phyloP scores from a whole-genome alignment of 1,139 yeast genomes.

The Saccharomyces hybrid region DNA sequence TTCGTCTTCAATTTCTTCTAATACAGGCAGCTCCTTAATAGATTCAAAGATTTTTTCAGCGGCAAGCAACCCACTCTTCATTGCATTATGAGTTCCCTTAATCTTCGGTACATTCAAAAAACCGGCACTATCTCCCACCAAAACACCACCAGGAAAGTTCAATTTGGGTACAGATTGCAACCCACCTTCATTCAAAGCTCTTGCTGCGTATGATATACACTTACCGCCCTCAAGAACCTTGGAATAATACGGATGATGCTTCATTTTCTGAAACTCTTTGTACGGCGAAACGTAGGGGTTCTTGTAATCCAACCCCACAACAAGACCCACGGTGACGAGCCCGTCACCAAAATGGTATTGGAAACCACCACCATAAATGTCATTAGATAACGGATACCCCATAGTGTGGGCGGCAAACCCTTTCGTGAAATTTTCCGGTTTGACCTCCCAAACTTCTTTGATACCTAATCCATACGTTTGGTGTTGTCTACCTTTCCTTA shows the following conservation, averaged over 20 bases:
- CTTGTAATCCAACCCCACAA: constrained; percentile 83
- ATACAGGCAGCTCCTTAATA: constrained; percentile 41
- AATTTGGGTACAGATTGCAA: constrained; percentile 83
- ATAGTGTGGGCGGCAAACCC: constrained; percentile 81
- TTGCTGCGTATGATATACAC: constrained; percentile 88
- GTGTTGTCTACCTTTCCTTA: constrained; percentile 58
- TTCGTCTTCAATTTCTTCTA: constrained; percentile 34
- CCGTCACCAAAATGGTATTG: constrained; percentile 96
- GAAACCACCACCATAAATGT: constrained; percentile 92
- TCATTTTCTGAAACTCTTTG: constrained; percentile 91
- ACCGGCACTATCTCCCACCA: constrained; percentile 94
- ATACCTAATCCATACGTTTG: constrained; percentile 95
- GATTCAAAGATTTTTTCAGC: constrained; percentile 71
- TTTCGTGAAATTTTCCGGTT: constrained; percentile 66
- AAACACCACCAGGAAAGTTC: constrained; percentile 89
- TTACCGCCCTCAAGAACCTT: constrained; percentile 76
- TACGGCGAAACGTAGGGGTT: constrained; percentile 95
- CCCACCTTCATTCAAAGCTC: constrained; percentile 96
- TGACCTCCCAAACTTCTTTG: constrained; percentile 97
- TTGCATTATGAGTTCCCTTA: constrained; percentile 97
- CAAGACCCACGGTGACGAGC: constrained; percentile 81
- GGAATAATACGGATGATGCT: constrained; percentile 81
- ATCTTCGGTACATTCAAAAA: constrained; percentile 94
- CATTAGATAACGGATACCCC: constrained; percentile 73
- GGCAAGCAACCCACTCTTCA: constrained; percentile 90